Base-by-base conservation (phyloP, 2,329 filamentous ascomycete species). In the Alternaria novae-zelandiae region DNA sequence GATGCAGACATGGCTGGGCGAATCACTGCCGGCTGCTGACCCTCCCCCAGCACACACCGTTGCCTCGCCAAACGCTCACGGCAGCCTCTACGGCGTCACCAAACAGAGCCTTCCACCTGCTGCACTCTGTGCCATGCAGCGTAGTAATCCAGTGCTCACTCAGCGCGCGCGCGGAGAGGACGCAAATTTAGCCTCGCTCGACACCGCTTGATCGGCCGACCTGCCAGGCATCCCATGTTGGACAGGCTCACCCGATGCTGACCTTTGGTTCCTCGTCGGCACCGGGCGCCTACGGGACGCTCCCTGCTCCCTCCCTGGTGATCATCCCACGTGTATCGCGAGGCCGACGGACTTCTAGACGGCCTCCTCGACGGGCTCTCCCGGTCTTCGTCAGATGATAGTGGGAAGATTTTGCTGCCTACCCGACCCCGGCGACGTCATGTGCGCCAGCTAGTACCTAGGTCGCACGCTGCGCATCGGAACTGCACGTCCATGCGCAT, bases 31-130 rank as follows among this genome's bases (percentile, higher is more conserved):
- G 10, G 20, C 20, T 41, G 51, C 69, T 50, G 57, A 50, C 69
- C 62, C 62, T 53, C 54, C 63, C 46, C 32, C 54, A 59, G 50
- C 66, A 66, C 60, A 64, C 63, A 54, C 63, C 54, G 43, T 49
- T 62, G 57, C 61, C 64, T 67, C 61, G 67, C 66, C 55, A 69
- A 70, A 68, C 63, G 58, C 67, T 68, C 69, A 65, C 64, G 53
- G 61, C 65, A 64, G 57, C 57, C 54, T 28, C 58, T 23, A 50
- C 58, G 55, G 54, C 65, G 60, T 56, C 61, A 43, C 25, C 32
- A 26, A 30, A 30, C 54, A 44, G 51, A 25, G 36, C 43, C 11
- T 53, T 60, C 62, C 59, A 64, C 66, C 62, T 66, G 57, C 28
- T 53, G 65, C 54, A 60, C 68, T 59, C 57, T 59, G 59, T 32